These are phyloP conservation scores for Colletotrichum chrysophilum DNA, from an alignment of 2,329 filamentous ascomycete genomes.

Conservation along the genomic window DNA sequence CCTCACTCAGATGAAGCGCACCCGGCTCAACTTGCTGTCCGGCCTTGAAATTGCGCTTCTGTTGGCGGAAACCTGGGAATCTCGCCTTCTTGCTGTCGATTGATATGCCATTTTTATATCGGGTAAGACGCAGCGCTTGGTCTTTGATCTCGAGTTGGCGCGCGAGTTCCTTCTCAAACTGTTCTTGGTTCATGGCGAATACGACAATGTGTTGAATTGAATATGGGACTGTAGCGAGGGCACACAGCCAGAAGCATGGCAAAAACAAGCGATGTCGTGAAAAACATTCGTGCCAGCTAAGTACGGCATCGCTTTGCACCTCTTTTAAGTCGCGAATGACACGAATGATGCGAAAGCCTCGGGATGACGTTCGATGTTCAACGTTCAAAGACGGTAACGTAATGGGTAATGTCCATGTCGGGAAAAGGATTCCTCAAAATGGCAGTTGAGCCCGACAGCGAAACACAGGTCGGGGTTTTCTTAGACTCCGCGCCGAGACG, in stretches of 20 bases:
- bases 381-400: neutral
- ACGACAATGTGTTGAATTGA: neutral
- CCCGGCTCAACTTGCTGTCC: neutral
- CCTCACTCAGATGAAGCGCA: neutral
- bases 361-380: neutral
- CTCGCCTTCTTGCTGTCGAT: neutral
- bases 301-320: fast-evolving
- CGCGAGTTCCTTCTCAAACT: neutral
- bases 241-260: neutral
- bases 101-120: neutral
- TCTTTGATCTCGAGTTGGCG: neutral
- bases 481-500: neutral
- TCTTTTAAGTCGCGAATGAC: neutral
- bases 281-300: neutral
- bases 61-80: neutral
- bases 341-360: neutral
- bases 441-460: neutral
- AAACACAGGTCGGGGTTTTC: neutral
- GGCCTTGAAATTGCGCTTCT: neutral
- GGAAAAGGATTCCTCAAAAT: neutral
- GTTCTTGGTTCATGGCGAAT: neutral
- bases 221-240: fast-evolving
- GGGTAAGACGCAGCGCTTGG: neutral
- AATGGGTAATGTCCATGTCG: neutral
- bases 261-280: neutral